phyloP scores from a whole-genome alignment of 352 stramenopile genomes.

The Pythium sukuiense region DNA sequence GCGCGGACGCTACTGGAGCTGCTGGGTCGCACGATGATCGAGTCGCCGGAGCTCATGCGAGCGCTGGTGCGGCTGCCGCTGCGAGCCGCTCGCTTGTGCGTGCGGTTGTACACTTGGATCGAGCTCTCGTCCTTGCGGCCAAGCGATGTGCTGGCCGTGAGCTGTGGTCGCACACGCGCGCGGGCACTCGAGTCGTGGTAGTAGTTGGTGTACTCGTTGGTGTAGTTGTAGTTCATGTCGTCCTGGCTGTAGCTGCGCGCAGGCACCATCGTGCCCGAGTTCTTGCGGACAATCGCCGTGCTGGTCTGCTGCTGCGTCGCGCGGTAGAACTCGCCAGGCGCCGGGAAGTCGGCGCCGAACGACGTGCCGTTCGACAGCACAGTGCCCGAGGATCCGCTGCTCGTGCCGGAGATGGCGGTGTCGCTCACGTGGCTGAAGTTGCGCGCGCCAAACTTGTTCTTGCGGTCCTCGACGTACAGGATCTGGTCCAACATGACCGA shows the following conservation, averaged over 20 bases:
- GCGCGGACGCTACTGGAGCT: slow-evolving; percentile 44
- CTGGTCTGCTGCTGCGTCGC: slow-evolving; percentile 23
- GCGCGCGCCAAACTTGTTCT: slow-evolving; percentile 73
- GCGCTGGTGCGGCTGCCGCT: slow-evolving; percentile 23
- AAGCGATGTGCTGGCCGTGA: slow-evolving; percentile 17
- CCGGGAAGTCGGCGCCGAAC: slow-evolving; percentile 31
- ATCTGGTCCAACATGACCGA: slow-evolving; percentile 78
- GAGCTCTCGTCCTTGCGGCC: slow-evolving; percentile 42
- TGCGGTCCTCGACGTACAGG: slow-evolving; percentile 79
- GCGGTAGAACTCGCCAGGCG: slow-evolving; percentile 31
- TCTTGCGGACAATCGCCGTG: slow-evolving; percentile 53
- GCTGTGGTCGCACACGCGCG: slow-evolving; percentile 5
- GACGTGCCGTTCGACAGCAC: slow-evolving; percentile 44
- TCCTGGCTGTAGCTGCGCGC: slow-evolving; percentile 25
- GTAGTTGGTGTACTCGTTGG: slow-evolving; percentile 6
- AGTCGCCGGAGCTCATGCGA: slow-evolving; percentile 44
- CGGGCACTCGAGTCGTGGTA: neutral
- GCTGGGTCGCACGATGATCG: slow-evolving; percentile 48
- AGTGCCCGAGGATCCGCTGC: slow-evolving; percentile 31
- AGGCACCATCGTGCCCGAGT: slow-evolving; percentile 51
- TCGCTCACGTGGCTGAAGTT: slow-evolving; percentile 84
- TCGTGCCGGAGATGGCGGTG: slow-evolving; percentile 45
- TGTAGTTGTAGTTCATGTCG: slow-evolving; percentile 24
- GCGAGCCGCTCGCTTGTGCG: slow-evolving; percentile 24
- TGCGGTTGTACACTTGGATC: slow-evolving; percentile 66